phyloP scores from a whole-genome alignment of 805 yeast genomes.

The Wickerhamiella kazuoi region DNA sequence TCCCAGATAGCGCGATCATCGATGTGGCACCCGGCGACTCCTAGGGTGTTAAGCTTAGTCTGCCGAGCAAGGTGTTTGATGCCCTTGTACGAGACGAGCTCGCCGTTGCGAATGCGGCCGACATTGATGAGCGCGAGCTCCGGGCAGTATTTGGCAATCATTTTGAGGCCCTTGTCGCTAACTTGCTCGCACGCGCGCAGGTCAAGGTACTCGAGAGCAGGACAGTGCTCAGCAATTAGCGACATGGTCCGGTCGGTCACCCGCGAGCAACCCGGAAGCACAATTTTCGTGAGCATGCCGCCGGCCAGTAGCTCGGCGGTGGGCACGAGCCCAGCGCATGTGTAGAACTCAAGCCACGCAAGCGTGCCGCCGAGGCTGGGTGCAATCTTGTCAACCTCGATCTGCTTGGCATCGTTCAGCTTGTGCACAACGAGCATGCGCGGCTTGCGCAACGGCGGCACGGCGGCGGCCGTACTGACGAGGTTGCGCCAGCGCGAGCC shows the following conservation, averaged over 20 bases:
- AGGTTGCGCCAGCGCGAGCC: conserved; percentile 31
- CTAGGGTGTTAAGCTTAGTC: conserved; percentile 50
- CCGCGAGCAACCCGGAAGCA: conserved; percentile 52
- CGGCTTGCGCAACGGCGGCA: conserved; percentile 14
- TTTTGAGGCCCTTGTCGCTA: conserved; percentile 56
- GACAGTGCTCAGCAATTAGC: conserved; percentile 35
- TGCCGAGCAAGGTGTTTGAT: conserved; percentile 38
- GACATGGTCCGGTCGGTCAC: conserved; percentile 44
- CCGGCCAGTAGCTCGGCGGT: conserved; percentile 29
- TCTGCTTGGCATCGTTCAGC: conserved; percentile 35
- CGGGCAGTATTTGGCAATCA: conserved; percentile 44
- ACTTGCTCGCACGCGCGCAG: conserved; percentile 69
- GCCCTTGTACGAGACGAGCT: conserved; percentile 52
- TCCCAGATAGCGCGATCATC: conserved; percentile 72
- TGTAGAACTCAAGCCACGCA: conserved; percentile 60
- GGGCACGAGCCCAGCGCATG: conserved; percentile 61
- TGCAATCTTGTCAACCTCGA: conserved; percentile 33
- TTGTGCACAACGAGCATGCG: conserved; percentile 48
- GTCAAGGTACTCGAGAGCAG: conserved; percentile 47
- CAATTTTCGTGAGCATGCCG: conserved; percentile 26
- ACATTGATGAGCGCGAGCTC: conserved; percentile 46
- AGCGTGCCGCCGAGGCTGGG: conserved; percentile 30
- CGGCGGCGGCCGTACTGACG: conserved; percentile 13
- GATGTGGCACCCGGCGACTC: conserved; percentile 74
- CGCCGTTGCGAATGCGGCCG: conserved; percentile 59